phyloP scores from a whole-genome alignment of 371 early-diverging fungal genomes.

The Cokeromyces recurvatus region DNA sequence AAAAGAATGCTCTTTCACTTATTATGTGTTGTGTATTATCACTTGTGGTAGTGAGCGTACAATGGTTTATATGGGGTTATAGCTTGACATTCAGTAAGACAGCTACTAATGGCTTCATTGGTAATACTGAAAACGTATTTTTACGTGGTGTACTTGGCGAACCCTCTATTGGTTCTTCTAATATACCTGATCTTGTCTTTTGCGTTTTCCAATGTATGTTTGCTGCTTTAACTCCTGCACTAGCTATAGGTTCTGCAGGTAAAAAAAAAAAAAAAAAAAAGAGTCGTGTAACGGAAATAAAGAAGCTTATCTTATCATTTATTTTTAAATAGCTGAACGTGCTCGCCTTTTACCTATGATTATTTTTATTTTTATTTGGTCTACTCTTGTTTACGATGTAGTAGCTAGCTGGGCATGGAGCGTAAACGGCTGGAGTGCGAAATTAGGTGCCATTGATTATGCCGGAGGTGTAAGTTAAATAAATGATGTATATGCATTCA shows the following conservation, averaged over 20 bases:
- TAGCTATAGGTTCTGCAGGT: conserved; percentile 77
- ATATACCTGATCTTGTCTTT: conserved; percentile 69
- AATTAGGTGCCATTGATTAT: conserved; percentile 77
- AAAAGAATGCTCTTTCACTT: conserved; percentile 76
- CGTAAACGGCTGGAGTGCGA: conserved; percentile 74
- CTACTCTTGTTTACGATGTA: conserved; percentile 83
- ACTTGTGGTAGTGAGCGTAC: conserved; percentile 65
- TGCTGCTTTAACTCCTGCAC: conserved; percentile 82
- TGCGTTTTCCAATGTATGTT: conserved; percentile 80
- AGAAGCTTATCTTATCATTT: neutral
- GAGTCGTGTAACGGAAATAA: no score
- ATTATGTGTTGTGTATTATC: conserved; percentile 65
- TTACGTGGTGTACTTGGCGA: conserved; percentile 54
- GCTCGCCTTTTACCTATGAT: conserved; percentile 80
- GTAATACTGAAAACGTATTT: conserved; percentile 73
- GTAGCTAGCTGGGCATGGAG: conserved; percentile 95
- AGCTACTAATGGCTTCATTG: conserved; percentile 65
- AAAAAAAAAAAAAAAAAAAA: no score
- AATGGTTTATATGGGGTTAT: conserved; percentile 90
- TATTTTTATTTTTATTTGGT: conserved; percentile 90
- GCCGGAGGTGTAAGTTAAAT: conserved; percentile 57
- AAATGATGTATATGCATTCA: neutral
- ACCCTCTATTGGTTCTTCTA: conserved; percentile 50
- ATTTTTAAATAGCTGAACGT: conserved; percentile 70
- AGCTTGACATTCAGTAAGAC: conserved; percentile 77